Conservation (phyloP, 129 eudicot species). For the Rutidosis leptorrhynchoides region DNA sequence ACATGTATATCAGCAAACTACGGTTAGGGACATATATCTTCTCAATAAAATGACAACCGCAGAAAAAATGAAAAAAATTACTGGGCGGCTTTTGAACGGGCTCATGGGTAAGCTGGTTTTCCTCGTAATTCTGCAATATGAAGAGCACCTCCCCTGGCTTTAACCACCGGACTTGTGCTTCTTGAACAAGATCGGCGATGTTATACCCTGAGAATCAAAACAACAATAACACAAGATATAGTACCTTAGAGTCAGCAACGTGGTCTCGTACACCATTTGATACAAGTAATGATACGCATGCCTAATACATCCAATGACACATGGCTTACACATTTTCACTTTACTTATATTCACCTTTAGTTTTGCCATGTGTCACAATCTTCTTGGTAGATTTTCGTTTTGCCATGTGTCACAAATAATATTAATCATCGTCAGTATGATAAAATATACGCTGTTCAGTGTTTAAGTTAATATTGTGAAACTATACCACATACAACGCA, state of each 20-base stretch:
- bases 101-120: conserved; percentile 59
- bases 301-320: not conserved
- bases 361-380: not conserved
- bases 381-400: not conserved
- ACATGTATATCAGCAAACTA: conserved; percentile 4
- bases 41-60: conserved; percentile 17
- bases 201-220: conserved; percentile 56
- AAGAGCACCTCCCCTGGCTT: conserved; percentile 85
- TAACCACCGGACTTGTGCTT: conserved; percentile 88
- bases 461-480: not conserved
- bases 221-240: conserved; percentile 13
- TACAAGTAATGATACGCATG: not conserved
- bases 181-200: conserved; percentile 56
- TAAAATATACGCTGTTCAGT: conserved; percentile 15
- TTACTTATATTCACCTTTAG: not conserved
- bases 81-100: conserved; percentile 78
- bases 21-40: conserved; percentile 7
- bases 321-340: not conserved
- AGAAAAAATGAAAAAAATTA: conserved; percentile 27
- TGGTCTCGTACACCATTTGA: not conserved
- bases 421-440: not conserved
- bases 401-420: not conserved
- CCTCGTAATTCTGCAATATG: conserved; percentile 70
- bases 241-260: not conserved
- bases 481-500: not conserved